Conservation (phyloP, 2,329 filamentous ascomycete species). For the Cytospora leucostoma region DNA sequence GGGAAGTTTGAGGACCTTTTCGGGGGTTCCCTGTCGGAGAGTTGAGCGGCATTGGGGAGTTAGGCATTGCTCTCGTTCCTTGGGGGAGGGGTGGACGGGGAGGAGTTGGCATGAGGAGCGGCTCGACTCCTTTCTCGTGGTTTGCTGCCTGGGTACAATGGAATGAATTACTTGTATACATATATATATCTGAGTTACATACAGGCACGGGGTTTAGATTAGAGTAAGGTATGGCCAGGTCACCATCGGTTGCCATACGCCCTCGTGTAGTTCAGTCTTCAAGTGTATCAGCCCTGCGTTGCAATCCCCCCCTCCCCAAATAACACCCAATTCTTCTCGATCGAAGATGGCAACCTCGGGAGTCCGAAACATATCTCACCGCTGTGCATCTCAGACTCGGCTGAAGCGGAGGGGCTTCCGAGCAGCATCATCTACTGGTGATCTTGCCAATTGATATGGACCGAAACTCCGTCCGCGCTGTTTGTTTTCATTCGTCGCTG, state of each 20-base stretch:
- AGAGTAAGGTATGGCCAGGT: too few species aligned
- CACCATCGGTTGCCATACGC: too few species aligned
- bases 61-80: too few species aligned
- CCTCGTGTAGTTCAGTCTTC: too few species aligned
- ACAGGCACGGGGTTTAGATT: too few species aligned
- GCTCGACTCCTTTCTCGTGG: too few species aligned
- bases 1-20: constrained; percentile 28
- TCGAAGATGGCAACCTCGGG: neutral
- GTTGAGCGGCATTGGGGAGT: constrained; percentile 1
- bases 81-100: neutral
- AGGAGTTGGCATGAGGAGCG: too few species aligned
- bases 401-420: neutral
- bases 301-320: too few species aligned
- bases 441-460: neutral
- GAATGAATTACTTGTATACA: too few species aligned
- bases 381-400: neutral
- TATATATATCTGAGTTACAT: neutral
- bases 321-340: neutral
- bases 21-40: constrained; percentile 19
- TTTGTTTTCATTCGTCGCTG: neutral
- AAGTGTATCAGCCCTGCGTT: too few species aligned
- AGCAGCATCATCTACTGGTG: neutral
- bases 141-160: too few species aligned
- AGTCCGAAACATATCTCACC: neutral
- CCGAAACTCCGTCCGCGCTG: neutral